These are phyloP conservation scores for Dendrobium huoshanense DNA, from an alignment of 106 monocot genomes.

Conservation along the genomic window DNA sequence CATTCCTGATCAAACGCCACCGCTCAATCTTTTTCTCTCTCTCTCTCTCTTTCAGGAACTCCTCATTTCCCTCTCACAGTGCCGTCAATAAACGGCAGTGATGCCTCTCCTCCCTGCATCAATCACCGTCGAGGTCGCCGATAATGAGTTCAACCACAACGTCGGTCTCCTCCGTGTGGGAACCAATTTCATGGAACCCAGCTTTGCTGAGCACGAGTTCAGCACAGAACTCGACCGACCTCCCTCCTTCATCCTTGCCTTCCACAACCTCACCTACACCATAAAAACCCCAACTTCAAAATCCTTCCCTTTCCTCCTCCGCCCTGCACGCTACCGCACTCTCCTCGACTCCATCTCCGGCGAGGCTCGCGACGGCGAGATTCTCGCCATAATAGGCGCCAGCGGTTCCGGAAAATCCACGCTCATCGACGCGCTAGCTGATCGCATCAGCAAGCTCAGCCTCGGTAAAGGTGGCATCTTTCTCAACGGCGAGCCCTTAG, in stretches of 20 bases:
- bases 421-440: constrained; percentile 73
- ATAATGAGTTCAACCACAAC: not conserved
- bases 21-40: no score
- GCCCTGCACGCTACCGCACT: not conserved
- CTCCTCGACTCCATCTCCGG: constrained; percentile 63
- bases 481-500: constrained; percentile 54
- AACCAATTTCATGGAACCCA: no score
- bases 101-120: not conserved
- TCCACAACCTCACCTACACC: constrained; percentile 64
- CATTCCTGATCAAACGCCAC: no score
- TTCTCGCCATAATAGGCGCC: constrained; percentile 67
- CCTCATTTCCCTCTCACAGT: not conserved
- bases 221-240: not conserved
- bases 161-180: not conserved
- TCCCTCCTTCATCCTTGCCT: constrained; percentile 43
- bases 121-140: not conserved
- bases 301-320: constrained; percentile 4
- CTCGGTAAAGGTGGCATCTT: constrained; percentile 33
- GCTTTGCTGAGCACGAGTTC: not conserved
- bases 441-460: constrained; percentile 41
- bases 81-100: no score
- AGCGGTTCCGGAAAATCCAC: constrained; percentile 84
- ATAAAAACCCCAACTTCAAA: constrained; percentile 20
- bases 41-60: not conserved
- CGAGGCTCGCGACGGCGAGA: constrained; percentile 70